Evolutionary conservation across 768 basidiomycete species (phyloP).

Genomic region (Infundibulicybe gibba): DNA sequence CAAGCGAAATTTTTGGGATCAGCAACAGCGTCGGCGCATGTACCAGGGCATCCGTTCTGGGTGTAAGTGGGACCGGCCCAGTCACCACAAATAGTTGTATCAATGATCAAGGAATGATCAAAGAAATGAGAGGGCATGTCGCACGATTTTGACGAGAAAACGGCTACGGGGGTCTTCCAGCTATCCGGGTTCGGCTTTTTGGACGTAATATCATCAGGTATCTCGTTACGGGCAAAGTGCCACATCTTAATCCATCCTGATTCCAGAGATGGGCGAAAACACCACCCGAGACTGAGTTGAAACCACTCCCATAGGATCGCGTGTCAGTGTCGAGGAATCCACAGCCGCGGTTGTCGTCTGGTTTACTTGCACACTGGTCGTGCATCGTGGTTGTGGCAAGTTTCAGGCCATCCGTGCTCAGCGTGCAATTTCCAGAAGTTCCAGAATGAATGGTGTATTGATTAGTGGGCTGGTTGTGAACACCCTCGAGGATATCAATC

Average conservation of each 20-base stretch:
- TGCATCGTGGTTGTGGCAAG: conserved; percentile 22
- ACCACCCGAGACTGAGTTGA: conserved; percentile 44
- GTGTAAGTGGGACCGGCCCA: conserved; percentile 34
- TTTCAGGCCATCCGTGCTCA: conserved; percentile 20
- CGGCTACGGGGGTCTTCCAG: conserved; percentile 53
- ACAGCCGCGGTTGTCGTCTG: conserved; percentile 43
- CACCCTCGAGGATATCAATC: conserved; percentile 75
- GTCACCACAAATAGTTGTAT: conserved; percentile 47
- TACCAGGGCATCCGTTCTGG: conserved; percentile 37
- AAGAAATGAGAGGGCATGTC: conserved; percentile 47
- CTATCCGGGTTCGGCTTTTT: conserved; percentile 39
- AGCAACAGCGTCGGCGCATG: conserved; percentile 43
- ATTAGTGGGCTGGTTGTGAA: conserved; percentile 54
- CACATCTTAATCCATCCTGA: conserved; percentile 48
- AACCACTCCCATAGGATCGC: conserved; percentile 37
- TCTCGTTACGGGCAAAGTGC: conserved; percentile 48
- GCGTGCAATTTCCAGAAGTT: conserved; percentile 38
- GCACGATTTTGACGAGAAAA: conserved; percentile 46
- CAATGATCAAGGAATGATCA: conserved; percentile 46
- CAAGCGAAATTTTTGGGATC: conserved; percentile 52
- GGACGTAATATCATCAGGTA: conserved; percentile 48
- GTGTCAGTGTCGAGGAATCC: conserved; percentile 38
- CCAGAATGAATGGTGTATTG: conserved; percentile 58
- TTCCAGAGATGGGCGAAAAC: conserved; percentile 60
- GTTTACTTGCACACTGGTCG: conserved; percentile 36